Evolutionary conservation across 768 basidiomycete species (phyloP).

Genomic region (Boletus reticulatus): DNA sequence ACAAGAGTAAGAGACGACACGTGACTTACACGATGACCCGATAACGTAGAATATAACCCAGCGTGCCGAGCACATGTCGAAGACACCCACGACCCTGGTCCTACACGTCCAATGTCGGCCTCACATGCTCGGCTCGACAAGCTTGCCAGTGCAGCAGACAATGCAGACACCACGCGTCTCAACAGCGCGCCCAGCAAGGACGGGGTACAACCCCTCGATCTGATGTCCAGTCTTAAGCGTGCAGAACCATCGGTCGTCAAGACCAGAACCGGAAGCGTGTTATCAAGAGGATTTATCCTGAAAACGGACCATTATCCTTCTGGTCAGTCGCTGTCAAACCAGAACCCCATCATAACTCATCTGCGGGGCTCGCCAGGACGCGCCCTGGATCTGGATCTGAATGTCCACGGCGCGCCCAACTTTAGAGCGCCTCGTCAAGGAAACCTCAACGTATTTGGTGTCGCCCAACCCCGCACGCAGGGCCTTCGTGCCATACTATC

Average conservation of each 20-base stretch:
- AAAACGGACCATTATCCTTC: conserved; percentile 92
- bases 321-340: conserved; percentile 38
- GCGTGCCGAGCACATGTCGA: background rate
- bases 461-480: conserved; percentile 91
- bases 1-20: conserved; percentile 1
- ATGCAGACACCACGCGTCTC: conserved; percentile 3
- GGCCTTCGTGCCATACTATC: conserved; percentile 90
- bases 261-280: conserved; percentile 77
- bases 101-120: conserved; percentile 8
- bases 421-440: conserved; percentile 81
- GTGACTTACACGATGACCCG: conserved; percentile 1
- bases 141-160: too few species aligned
- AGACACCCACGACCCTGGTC: background rate
- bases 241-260: conserved; percentile 78
- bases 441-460: conserved; percentile 89
- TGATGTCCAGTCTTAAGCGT: conserved; percentile 60
- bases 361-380: conserved; percentile 49
- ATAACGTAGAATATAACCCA: background rate
- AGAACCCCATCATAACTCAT: conserved; percentile 1
- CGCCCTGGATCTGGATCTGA: conserved; percentile 87
- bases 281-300: conserved; percentile 86
- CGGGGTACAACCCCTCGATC: conserved; percentile 45
- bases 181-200: conserved; percentile 5
- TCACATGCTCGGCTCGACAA: conserved; percentile 7
- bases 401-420: conserved; percentile 93